phyloP scores from a whole-genome alignment of 169 alveolate species.

The Sarcocystis neurona region DNA sequence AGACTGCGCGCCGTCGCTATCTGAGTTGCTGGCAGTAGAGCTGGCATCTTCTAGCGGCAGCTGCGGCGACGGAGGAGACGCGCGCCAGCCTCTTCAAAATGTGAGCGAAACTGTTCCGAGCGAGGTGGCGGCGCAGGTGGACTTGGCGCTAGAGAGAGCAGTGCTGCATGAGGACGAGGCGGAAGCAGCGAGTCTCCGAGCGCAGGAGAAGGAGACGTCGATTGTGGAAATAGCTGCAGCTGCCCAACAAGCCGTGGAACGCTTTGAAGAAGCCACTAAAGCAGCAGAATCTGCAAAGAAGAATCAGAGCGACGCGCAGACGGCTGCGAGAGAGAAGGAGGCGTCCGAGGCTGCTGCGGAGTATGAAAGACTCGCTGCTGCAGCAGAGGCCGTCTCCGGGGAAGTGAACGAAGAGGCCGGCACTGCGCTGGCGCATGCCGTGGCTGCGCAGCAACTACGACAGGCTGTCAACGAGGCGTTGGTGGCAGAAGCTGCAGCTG shows the following conservation, averaged over 20 bases:
- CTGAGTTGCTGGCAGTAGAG: too few species aligned
- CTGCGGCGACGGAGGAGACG: not conserved
- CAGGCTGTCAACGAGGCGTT: not conserved
- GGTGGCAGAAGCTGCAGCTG: conserved; percentile 16
- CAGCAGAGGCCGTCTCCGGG: not conserved
- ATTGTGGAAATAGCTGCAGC: not conserved
- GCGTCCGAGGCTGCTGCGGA: conserved; percentile 27
- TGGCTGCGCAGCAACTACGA: not conserved
- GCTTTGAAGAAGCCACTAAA: not conserved
- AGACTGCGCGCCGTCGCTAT: too few species aligned
- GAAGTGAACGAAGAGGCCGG: conserved; percentile 4
- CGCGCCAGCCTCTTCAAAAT: not conserved
- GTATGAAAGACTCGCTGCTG: not conserved
- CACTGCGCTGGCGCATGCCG: not conserved
- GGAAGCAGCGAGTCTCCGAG: not conserved
- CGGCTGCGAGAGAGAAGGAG: conserved; percentile 19
- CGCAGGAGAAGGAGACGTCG: not conserved
- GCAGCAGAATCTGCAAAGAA: not conserved
- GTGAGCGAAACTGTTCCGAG: not conserved
- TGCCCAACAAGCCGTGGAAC: conserved; percentile 9
- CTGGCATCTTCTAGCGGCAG: too few species aligned
- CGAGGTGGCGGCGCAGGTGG: conserved; percentile 2
- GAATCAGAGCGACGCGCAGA: not conserved
- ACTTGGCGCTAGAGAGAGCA: not conserved
- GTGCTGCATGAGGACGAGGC: too few species aligned